Evolutionary conservation across 1,139 yeast genomes (phyloP).

Genomic region (Blastobotrys malaysiensis): DNA sequence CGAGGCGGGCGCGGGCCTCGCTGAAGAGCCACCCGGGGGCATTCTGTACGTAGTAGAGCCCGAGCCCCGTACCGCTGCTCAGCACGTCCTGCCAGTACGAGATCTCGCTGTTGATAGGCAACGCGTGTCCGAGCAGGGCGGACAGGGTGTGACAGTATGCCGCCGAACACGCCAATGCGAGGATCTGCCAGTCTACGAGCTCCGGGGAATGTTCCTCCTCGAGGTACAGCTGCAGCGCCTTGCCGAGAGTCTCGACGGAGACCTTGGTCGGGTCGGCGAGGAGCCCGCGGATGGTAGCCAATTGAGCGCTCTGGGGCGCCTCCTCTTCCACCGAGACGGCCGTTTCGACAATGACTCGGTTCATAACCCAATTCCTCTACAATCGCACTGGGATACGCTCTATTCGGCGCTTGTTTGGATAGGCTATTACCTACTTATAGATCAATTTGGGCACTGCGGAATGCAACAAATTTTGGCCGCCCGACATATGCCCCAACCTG

Average conservation of each 20-base stretch:
- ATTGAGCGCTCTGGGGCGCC: background rate
- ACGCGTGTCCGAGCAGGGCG: constrained; percentile 27
- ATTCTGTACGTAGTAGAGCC: constrained; percentile 24
- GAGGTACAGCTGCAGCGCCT: background rate
- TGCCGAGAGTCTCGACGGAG: background rate
- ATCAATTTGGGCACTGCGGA: background rate
- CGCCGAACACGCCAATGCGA: constrained; percentile 4
- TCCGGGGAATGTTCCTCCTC: background rate
- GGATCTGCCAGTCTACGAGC: background rate
- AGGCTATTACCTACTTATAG: too few species aligned
- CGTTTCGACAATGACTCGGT: background rate
- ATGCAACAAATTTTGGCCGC: background rate
- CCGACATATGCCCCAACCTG: too few species aligned
- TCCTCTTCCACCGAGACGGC: background rate
- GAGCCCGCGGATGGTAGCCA: background rate
- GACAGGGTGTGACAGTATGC: constrained; percentile 15
- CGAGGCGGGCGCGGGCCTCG: background rate
- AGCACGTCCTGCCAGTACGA: constrained; percentile 33
- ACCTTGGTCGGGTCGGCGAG: background rate
- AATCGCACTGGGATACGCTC: too few species aligned
- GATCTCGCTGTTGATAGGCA: constrained; percentile 31
- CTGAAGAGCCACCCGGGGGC: background rate
- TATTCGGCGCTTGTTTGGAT: too few species aligned
- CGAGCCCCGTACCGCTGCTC: constrained; percentile 21
- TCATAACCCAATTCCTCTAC: background rate